These are phyloP conservation scores for Aspergillus carlsbadensis DNA, from an alignment of 495 filamentous ascomycete genomes.

Conservation along the genomic window DNA sequence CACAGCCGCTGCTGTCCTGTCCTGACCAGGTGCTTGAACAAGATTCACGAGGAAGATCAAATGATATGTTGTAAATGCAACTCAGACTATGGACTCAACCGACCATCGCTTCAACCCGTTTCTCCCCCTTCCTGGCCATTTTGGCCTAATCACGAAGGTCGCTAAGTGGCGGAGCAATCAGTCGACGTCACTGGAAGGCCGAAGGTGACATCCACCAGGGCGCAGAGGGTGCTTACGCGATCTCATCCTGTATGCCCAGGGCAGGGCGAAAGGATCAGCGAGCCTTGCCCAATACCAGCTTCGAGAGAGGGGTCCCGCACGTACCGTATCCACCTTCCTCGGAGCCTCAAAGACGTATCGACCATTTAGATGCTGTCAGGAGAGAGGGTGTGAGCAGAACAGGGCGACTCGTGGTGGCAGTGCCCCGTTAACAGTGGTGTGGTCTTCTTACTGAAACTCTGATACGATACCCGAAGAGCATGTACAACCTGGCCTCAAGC, in stretches of 20 bases:
- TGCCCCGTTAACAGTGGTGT: too few relatives aligned
- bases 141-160: too few relatives aligned
- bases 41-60: too few relatives aligned
- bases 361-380: constrained; percentile 12
- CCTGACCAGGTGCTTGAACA: too few relatives aligned
- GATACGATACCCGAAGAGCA: constrained; percentile 5
- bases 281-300: not conserved
- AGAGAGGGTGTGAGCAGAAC: not conserved
- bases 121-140: too few relatives aligned
- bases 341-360: constrained; percentile 19
- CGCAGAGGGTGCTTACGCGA: constrained; percentile 9
- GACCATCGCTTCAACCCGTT: too few relatives aligned
- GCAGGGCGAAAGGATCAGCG: not conserved
- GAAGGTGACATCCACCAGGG: too few relatives aligned
- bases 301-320: not conserved
- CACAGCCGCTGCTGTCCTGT: too few relatives aligned
- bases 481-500: constrained; percentile 6
- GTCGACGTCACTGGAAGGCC: too few relatives aligned
- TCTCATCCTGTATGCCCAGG: not conserved
- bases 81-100: too few relatives aligned
- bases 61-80: too few relatives aligned
- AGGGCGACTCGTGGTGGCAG: not conserved
- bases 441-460: constrained; percentile 7
- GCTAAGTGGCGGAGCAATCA: too few relatives aligned
- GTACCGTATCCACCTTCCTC: constrained; percentile 10